Base-by-base conservation (phyloP, 306 rosid species). In the Sophora flavescens region DNA sequence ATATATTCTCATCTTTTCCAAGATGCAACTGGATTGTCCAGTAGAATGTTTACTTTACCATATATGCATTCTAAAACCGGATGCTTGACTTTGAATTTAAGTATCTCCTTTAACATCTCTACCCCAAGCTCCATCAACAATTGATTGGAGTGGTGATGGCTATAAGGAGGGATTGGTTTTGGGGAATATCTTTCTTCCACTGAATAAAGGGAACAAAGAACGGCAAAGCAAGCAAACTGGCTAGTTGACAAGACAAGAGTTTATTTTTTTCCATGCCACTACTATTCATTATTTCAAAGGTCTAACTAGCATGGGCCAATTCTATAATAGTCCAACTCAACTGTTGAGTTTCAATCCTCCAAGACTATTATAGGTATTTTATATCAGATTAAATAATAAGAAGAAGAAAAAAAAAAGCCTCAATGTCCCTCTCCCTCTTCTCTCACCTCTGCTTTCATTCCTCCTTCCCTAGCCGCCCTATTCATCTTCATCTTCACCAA, bases 31-130 rank as follows among this genome's bases (percentile, higher is more conserved):
- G 38, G 48, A 70, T 72, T 10, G 4, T 28, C 41, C n/a, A 74
- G 17, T 67, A 80, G 58, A 39, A 76, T 52, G 41, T 62, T 72
- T 51, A 76, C 28, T 44, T 18, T 36, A 72, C 38, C 51, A 66
- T 14, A 58, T 26, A 47, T 26, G 35, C 53, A 62, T 48, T 62
- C 33, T 60, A 76, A 69, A 79, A 36, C 8, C 11, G 70, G 84
- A 80, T 84, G 80, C 85, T 81, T 84, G 71, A 72, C 88, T 72
- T 84, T 72, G 75, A 79, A 63, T 77, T 76, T 80, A 77, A 80
- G 87, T 53, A 80, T 80, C 70, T 72, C 13, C 62, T 67, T 59
- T 72, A 80, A 76, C 70, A 51, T 71, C 67, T 51, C 45, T 74
- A 63, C 81, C 61, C 32, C 36, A 77, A 74, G 57, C 67, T 80